phyloP scores from a whole-genome alignment of 129 eudicot species.

The Chrysanthemum seticuspe region DNA sequence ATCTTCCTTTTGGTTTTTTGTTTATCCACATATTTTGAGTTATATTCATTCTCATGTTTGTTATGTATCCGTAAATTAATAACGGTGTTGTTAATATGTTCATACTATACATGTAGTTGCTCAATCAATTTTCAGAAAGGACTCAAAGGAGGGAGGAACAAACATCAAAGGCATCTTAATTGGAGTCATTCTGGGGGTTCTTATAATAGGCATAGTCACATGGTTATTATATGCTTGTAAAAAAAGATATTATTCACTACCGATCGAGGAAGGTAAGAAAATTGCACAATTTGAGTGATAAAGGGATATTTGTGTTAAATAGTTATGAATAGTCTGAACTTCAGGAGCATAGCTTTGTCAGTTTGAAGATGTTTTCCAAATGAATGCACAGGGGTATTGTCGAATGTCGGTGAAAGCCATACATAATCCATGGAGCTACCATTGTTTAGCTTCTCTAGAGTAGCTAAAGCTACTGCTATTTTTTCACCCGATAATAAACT shows the following conservation, averaged over 20 bases:
- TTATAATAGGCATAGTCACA: not conserved
- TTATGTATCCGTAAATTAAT: not conserved
- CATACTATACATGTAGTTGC: not conserved
- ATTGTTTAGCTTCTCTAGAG: too few relatives aligned
- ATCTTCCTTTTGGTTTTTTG: too few relatives aligned
- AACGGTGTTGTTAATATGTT: not conserved
- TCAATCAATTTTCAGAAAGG: not conserved
- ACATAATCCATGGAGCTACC: not conserved
- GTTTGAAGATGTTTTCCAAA: not conserved
- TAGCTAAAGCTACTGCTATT: too few relatives aligned
- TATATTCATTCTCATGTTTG: too few relatives aligned
- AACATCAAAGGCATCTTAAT: not conserved
- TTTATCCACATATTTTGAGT: too few relatives aligned
- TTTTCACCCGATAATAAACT: too few relatives aligned
- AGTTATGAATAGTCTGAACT: too few relatives aligned
- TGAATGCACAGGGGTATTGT: not conserved
- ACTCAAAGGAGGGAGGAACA: too few relatives aligned
- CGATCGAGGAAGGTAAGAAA: slow-evolving; percentile 2
- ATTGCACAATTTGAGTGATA: too few relatives aligned
- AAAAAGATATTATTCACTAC: not conserved
- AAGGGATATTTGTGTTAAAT: too few relatives aligned
- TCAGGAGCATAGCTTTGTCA: too few relatives aligned
- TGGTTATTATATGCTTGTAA: not conserved
- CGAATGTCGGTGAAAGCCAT: not conserved
- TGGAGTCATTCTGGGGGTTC: not conserved